These are phyloP conservation scores for Penicillium waksmanii DNA, from an alignment of 495 filamentous ascomycete species.

Conservation along the genomic window DNA sequence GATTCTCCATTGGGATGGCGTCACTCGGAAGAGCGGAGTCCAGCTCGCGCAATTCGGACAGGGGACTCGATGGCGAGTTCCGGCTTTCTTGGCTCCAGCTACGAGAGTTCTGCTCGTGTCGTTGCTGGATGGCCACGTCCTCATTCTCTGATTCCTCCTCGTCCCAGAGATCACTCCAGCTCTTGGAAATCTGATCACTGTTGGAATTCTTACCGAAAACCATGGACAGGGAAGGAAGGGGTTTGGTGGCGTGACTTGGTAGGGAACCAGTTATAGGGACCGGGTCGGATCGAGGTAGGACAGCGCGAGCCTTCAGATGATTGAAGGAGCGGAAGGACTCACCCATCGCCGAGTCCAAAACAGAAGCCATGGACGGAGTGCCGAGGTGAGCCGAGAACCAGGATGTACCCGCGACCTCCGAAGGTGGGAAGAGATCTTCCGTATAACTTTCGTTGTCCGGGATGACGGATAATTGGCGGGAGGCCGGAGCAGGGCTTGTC, in stretches of 20 bases:
- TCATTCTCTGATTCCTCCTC: conserved; percentile 77
- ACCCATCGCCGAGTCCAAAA: conserved; percentile 74
- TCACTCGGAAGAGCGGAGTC: conserved; percentile 56
- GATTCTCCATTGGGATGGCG: conserved; percentile 18
- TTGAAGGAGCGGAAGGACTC: conserved; percentile 67
- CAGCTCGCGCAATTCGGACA: conserved; percentile 42
- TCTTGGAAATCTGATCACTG: conserved; percentile 74
- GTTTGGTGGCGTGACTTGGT: conserved; percentile 69
- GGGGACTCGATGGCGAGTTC: conserved; percentile 31
- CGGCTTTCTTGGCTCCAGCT: conserved; percentile 82
- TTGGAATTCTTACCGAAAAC: conserved; percentile 78
- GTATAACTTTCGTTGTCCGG: conserved; percentile 75
- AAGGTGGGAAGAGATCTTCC: conserved; percentile 88
- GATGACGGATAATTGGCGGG: conserved; percentile 86
- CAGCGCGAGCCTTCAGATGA: conserved; percentile 43
- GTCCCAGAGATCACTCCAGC: conserved; percentile 96
- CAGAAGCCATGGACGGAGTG: conserved; percentile 77
- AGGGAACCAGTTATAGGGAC: conserved; percentile 75
- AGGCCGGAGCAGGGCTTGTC: conserved; percentile 69
- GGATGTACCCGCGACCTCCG: conserved; percentile 68
- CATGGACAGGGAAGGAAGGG: conserved; percentile 68
- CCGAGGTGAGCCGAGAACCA: conserved; percentile 73
- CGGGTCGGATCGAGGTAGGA: conserved; percentile 51
- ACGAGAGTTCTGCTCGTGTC: conserved; percentile 75
- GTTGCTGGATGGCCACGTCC: conserved; percentile 56